These are phyloP conservation scores for Escovopsis sp. DNA, from an alignment of 2,329 filamentous ascomycete species.

Conservation along the genomic window DNA sequence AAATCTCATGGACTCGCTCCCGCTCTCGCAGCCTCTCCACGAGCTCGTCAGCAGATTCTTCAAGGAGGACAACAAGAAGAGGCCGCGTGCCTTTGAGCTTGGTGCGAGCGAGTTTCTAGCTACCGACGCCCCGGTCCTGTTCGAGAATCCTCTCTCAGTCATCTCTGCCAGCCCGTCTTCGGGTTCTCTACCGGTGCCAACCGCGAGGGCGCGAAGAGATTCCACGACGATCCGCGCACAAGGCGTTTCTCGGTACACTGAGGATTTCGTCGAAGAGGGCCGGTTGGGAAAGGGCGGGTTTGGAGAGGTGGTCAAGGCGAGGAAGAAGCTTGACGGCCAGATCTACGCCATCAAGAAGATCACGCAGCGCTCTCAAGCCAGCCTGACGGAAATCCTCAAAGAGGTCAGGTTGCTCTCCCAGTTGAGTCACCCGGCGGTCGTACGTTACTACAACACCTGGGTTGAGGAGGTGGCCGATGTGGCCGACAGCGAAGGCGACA, in stretches of 20 bases:
- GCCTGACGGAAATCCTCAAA: constrained; percentile 67
- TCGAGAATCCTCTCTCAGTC: constrained; percentile 24
- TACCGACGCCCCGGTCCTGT: constrained; percentile 46
- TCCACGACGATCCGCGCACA: constrained; percentile 38
- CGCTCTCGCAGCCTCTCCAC: constrained; percentile 59
- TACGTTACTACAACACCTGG: constrained; percentile 94
- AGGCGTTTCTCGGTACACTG: constrained; percentile 58
- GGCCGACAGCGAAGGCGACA: constrained; percentile 41
- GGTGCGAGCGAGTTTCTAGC: constrained; percentile 51
- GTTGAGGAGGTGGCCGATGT: constrained; percentile 54
- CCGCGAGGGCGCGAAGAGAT: constrained; percentile 42
- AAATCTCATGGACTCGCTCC: constrained; percentile 54
- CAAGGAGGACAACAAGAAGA: constrained; percentile 67
- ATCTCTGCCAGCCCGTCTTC: constrained; percentile 26
- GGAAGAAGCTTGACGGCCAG: constrained; percentile 84
- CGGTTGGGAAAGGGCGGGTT: constrained; percentile 87
- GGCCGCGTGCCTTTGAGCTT: constrained; percentile 66
- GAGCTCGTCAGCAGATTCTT: constrained; percentile 79
- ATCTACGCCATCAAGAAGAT: constrained; percentile 98
- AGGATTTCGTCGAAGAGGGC: constrained; percentile 84
- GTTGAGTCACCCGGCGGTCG: constrained; percentile 73
- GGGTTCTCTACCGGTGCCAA: constrained; percentile 27
- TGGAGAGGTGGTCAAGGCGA: constrained; percentile 88
- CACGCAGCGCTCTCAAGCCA: constrained; percentile 62
- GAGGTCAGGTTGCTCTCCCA: constrained; percentile 84